Conservation (phyloP, 129 eudicot genomes). For the Flaveria brownii region DNA sequence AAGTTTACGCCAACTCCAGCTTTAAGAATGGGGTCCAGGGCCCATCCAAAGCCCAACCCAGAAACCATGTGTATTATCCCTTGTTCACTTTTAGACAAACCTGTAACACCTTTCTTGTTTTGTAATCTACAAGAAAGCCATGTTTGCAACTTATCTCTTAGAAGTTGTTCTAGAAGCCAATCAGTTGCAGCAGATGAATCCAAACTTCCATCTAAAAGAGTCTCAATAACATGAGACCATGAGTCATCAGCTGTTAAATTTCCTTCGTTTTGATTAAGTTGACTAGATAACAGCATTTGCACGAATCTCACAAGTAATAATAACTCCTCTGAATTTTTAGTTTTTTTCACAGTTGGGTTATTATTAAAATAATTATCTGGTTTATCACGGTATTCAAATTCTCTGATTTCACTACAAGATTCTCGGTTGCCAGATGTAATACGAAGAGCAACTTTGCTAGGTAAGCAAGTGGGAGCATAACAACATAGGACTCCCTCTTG, state of each 20-base stretch:
- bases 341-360: conserved; percentile 40
- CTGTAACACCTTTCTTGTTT: conserved; percentile 19
- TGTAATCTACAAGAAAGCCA: conserved; percentile 66
- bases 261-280: conserved; percentile 40
- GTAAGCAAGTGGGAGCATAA: conserved; percentile 65
- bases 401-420: conserved; percentile 88
- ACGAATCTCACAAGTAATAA: conserved; percentile 73
- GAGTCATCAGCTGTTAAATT: conserved; percentile 55
- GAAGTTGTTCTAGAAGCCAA: conserved; percentile 81
- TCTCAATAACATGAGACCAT: conserved; percentile 74
- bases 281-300: conserved; percentile 57
- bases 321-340: conserved; percentile 61
- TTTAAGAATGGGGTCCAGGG: conserved; percentile 71
- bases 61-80: conserved; percentile 96
- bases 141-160: conserved; percentile 74
- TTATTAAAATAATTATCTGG: conserved; percentile 28
- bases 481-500: conserved; percentile 90
- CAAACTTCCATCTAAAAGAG: conserved; percentile 56
- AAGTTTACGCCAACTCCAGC: conserved; percentile 76
- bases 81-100: conserved; percentile 84
- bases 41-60: conserved; percentile 96
- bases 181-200: conserved; percentile 49
- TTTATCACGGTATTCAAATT: conserved; percentile 72
- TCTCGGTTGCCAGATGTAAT: conserved; percentile 84
- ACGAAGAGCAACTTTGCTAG: conserved; percentile 73